Evolutionary conservation across 2,329 filamentous ascomycete species (phyloP).

Genomic region (Gaeumannomyces tritici): DNA sequence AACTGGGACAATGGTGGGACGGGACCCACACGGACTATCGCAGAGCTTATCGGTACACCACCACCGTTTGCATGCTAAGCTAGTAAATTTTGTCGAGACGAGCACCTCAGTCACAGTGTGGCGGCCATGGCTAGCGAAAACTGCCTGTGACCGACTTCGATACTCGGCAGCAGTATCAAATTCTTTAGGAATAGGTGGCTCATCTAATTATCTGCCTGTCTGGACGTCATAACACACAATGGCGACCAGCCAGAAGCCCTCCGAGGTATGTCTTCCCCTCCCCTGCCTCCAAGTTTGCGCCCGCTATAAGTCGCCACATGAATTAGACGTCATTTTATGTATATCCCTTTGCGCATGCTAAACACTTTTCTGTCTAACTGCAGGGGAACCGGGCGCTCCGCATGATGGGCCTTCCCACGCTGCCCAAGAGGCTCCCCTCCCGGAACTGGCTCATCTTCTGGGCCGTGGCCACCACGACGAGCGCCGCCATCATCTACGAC

Average conservation of each 20-base stretch:
- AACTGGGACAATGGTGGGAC: background rate
- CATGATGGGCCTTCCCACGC: conserved; percentile 76
- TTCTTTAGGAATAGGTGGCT: background rate
- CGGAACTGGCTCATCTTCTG: conserved; percentile 98
- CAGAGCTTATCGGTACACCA: background rate
- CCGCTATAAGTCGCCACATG: background rate
- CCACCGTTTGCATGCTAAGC: background rate
- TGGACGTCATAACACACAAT: background rate
- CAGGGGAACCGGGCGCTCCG: conserved; percentile 62
- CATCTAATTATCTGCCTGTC: background rate
- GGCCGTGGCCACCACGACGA: conserved; percentile 65
- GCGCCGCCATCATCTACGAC: conserved; percentile 80
- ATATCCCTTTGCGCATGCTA: background rate
- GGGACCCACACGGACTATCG: background rate
- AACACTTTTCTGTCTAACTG: background rate
- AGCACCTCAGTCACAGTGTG: background rate
- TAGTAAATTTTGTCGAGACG: background rate
- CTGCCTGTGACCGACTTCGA: background rate
- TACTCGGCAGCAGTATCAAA: background rate
- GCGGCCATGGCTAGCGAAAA: background rate
- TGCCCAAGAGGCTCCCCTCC: conserved; percentile 78
- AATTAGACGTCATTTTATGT: background rate
- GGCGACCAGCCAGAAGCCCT: conserved; percentile 4
- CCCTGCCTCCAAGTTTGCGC: background rate
- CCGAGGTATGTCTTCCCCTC: background rate